A percentile compares a stretch with the other conserved stretches of the same genome.
Evolutionary conservation across 2,329 filamentous ascomycete genomes (phyloP).

Genomic region (Colletotrichum australisinense): DNA sequence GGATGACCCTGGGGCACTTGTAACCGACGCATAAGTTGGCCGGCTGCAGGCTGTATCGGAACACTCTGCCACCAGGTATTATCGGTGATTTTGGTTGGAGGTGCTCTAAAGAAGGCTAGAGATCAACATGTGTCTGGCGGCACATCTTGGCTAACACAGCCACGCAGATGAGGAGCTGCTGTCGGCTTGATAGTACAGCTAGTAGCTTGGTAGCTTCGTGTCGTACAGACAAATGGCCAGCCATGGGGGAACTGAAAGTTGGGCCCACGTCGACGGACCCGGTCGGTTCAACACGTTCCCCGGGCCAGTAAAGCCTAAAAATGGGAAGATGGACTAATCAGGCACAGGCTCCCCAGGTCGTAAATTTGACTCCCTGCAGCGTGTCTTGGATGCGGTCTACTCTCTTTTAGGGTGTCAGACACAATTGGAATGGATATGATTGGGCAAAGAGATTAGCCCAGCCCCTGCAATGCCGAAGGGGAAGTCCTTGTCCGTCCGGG

Average conservation of each 20-base stretch:
- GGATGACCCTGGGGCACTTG: conserved; percentile 20
- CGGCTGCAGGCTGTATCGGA: conserved; percentile 23
- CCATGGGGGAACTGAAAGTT: neutral
- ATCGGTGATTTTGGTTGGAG: neutral
- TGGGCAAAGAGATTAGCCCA: neutral
- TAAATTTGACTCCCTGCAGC: conserved; percentile 21
- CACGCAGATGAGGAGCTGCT: conserved; percentile 20
- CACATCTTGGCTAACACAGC: conserved; percentile 27
- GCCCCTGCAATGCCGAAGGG: neutral
- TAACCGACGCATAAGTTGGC: conserved; percentile 23
- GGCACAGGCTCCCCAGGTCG: conserved; percentile 12
- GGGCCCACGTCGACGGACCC: conserved; percentile 29
- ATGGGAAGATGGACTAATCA: conserved; percentile 21
- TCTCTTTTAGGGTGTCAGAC: conserved; percentile 16
- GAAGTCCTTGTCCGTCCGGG: conserved; percentile 6
- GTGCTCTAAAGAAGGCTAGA: neutral
- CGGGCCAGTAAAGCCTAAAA: conserved; percentile 32
- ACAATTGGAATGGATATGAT: conserved; percentile 20
- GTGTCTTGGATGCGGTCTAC: conserved; percentile 19
- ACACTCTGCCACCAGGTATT: neutral
- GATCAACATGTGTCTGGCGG: conserved; percentile 21
- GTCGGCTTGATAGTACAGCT: conserved; percentile 19
- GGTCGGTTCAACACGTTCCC: conserved; percentile 32
- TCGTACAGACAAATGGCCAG: neutral
- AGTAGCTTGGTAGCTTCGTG: neutral